Evolutionary conservation across 495 filamentous ascomycete genomes (phyloP), one percentile per base, ranked within the genome.

Genomic region (Trichoderma virens): DNA sequence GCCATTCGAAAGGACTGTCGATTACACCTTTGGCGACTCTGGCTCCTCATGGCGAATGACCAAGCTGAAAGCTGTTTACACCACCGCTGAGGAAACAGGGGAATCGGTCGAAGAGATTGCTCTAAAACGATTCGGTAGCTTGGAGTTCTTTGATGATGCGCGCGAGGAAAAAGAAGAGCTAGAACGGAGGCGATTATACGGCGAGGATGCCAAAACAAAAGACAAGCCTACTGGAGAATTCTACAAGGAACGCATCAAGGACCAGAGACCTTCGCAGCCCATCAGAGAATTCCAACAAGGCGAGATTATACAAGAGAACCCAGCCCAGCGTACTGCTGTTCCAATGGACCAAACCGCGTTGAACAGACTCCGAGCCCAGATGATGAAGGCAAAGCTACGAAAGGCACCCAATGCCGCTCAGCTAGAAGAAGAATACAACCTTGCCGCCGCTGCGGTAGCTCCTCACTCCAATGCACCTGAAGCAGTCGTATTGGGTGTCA

Each of bases 1-100:
- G 18, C 74, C 85, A 13, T 75, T 80, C 1, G 79, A 84, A 65
- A 84, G 88, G 66, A 84, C 90, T 35, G 86, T 95, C 16, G 77
- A 80, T 65, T 99, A 98, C 71, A 89, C 79, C 0, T 96, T 99
- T 75, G 94, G 94, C 20, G 95, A 99, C 73, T 73, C 84, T 16
- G 94, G 95, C 0, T 90, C 92, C 20, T 82, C 89, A 66, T 99
- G 95, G 93, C 86, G 94, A 56, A 97, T 98, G 93, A 93, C 87
- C 35, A 96, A 91, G 71, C 82, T 99, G 31, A 91, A 89, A 68
- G 89, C 87, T 7, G 88, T 96, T 20, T 96, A 96, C 76, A 83
- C 87, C 61, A 84, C 87, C 63, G 88, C 91, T 0, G 82, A 96
- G 68, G 87, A 93, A 70, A 86, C 78, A 11, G 87, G 87, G 3